Evolutionary conservation across 2,329 filamentous ascomycete species (phyloP), one percentile per base, ranked within the genome.

Genomic region (Paecilomyces sp.): DNA sequence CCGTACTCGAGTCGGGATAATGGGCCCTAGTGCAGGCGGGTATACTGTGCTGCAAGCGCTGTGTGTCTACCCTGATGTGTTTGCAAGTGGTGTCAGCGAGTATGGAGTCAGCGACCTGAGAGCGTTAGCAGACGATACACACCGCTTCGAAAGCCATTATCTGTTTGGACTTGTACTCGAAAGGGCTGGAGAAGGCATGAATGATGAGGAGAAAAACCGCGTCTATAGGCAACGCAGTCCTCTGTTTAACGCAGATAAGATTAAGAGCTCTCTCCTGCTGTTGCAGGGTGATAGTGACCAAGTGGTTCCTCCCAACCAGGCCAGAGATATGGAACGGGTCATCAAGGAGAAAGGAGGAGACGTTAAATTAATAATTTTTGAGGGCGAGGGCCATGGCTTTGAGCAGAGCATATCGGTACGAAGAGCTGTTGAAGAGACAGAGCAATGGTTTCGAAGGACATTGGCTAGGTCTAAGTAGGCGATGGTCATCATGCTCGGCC

Each of bases 291-390:
- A 75, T 1, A 72, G 72, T 3, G 85, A 88, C 64, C 80, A 79
- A 50, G 79, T 87, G 1, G 85, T 87, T 15, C 85, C 84, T 0
- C 68, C 82, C n/a, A 75, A 78, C 15, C 85, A 88, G 67, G 81
- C 82, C 2, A 71, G 77, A 33, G 76, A 81, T 57, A 83, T 88
- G 68, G 77, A 22, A 18, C n/a, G n/a, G 41, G 41, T 47, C 18
- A 47, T 47, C n/a, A 47, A 22, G 41, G 41, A 47, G 15, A 47
- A 47, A 6, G 41, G 41, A 11, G n/a, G 41, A n/a, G 41, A 47
- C n/a, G 41, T 47, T 4, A n/a, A 47, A 8, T 15, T 47, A 1
- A 47, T 47, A 9, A 22, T 47, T n/a, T 47, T 47, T 18, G n/a
- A 47, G 41, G 41, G 41, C n/a, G 36, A 47, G 36, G 36, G 36